Conservation (phyloP, 495 filamentous ascomycete species). For the Penicillium pancosmium region DNA sequence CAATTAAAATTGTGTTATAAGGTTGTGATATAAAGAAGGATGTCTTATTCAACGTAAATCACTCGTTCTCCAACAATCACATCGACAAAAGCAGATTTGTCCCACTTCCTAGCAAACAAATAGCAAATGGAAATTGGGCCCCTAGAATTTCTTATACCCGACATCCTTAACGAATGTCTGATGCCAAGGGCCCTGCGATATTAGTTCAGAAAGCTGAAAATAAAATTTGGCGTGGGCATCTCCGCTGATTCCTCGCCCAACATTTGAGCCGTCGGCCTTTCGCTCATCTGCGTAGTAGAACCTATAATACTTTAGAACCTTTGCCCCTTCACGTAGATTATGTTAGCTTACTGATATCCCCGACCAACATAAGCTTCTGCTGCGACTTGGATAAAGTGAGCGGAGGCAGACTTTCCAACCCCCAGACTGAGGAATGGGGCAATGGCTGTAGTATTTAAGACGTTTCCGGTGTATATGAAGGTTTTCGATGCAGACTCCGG, state of each 20-base stretch:
- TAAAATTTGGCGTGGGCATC: constrained; percentile 46
- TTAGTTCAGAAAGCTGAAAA: constrained; percentile 34
- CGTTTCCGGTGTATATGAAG: constrained; percentile 56
- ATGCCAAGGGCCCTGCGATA: constrained; percentile 45
- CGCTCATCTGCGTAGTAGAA: constrained; percentile 55
- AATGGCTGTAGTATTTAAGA: constrained; percentile 36
- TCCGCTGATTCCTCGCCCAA: constrained; percentile 31
- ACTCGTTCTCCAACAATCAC: too few species aligned
- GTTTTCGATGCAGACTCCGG: constrained; percentile 36
- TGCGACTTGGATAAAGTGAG: constrained; percentile 47
- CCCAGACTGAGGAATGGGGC: constrained; percentile 38
- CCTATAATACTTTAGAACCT: constrained; percentile 21
- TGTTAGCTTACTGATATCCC: constrained; percentile 27
- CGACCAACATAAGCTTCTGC: constrained; percentile 40
- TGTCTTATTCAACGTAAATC: too few species aligned
- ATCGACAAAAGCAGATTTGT: too few species aligned
- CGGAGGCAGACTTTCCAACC: constrained; percentile 47
- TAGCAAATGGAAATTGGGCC: neutral
- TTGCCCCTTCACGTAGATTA: too few species aligned
- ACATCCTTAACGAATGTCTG: constrained; percentile 49
- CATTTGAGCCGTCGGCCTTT: constrained; percentile 40
- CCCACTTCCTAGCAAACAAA: too few species aligned
- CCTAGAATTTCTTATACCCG: constrained; percentile 41
- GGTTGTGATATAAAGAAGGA: too few species aligned
- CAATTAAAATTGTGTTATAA: too few species aligned